Evolutionary conservation across 2,329 filamentous ascomycete genomes (phyloP), one percentile per base, ranked within the genome.

Genomic region (Polytolypa hystricis): DNA sequence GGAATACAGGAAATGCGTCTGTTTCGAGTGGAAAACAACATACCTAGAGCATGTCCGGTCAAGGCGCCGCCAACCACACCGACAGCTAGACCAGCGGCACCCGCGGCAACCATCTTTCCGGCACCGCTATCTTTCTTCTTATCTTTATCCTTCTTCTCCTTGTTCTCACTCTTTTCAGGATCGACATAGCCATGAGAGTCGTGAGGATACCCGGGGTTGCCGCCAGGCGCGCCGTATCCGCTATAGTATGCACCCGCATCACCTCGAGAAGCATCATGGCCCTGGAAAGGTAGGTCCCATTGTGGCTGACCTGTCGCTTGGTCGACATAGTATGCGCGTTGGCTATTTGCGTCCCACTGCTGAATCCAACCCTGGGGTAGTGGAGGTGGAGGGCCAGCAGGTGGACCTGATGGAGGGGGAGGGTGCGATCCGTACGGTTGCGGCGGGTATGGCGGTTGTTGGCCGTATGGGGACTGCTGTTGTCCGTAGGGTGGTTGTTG

Each of bases 201-300:
- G 15, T 41, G 53, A 32, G 42, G 47, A 31, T 29, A 43, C 49
- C 37, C 41, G 48, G 25, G 33, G 37, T 7, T 17, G 11, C 26
- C 33, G 6, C 15, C 26, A 29, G 17, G 15, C 12, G 29, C 10
- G 33, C 31, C 18, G 32, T 39, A 36, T 30, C 43, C 31, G 14
- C 48, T 65, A 50, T 78, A 83, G 60, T 73, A 81, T 62, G 73
- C 80, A 38, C 73, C 71, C 41, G 67, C 62, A 40, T 64, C 11
- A 16, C 37, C 37, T 8, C 37, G 65, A 39, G 73, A 68, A 45
- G 82, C 77, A 54, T 79, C 71, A 16, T 74, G 64, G 18, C 64
- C 60, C 71, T 62, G 16, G 77, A 69, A 47, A 4, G 66, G 65
- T 27, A 55, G 54, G 15, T 69, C 64, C 66, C 65, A 70, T 42